phyloP scores from a whole-genome alignment of 352 stramenopile genomes.

The Globisporangium cystogenes region DNA sequence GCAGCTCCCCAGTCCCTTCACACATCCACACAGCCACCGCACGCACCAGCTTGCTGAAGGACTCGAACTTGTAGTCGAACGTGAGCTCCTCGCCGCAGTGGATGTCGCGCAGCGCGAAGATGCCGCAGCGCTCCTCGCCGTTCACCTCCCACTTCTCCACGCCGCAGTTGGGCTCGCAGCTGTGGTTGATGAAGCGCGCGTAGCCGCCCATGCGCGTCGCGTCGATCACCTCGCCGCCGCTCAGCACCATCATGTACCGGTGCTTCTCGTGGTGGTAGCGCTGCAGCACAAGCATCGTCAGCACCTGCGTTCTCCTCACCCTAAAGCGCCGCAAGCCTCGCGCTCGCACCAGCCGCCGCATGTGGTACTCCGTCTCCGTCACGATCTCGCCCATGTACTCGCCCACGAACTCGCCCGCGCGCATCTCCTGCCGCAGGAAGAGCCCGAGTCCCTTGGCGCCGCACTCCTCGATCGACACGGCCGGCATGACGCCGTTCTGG shows the following conservation, averaged over 20 bases:
- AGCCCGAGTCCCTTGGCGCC: slow-evolving; percentile 64
- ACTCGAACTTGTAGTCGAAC: slow-evolving; percentile 95
- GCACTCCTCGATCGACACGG: slow-evolving; percentile 41
- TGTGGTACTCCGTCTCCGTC: slow-evolving; percentile 78
- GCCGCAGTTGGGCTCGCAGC: slow-evolving; percentile 91
- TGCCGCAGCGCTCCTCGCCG: slow-evolving; percentile 92
- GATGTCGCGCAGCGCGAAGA: slow-evolving; percentile 91
- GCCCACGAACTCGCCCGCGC: slow-evolving; percentile 55
- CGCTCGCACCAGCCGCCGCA: slow-evolving; percentile 54
- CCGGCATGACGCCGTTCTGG: slow-evolving; percentile 53
- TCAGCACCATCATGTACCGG: slow-evolving; percentile 83
- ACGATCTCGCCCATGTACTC: slow-evolving; percentile 86
- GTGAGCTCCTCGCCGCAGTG: slow-evolving; percentile 88
- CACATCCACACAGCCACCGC: too few species aligned
- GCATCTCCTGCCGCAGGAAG: slow-evolving; percentile 38
- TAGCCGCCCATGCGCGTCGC: slow-evolving; percentile 87
- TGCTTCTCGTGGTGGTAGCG: slow-evolving; percentile 84
- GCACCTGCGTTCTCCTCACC: not conserved
- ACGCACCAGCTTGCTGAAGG: slow-evolving; percentile 40
- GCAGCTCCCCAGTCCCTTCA: too few species aligned
- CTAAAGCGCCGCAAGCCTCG: too few species aligned
- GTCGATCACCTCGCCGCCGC: slow-evolving; percentile 84
- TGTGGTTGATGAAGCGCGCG: slow-evolving; percentile 95
- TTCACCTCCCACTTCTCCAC: slow-evolving; percentile 94
- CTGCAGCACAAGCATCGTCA: slow-evolving; percentile 15